Evolutionary conservation across 2,329 filamentous ascomycete species (phyloP).

Genomic region (Tolypocladium endophyticum): DNA sequence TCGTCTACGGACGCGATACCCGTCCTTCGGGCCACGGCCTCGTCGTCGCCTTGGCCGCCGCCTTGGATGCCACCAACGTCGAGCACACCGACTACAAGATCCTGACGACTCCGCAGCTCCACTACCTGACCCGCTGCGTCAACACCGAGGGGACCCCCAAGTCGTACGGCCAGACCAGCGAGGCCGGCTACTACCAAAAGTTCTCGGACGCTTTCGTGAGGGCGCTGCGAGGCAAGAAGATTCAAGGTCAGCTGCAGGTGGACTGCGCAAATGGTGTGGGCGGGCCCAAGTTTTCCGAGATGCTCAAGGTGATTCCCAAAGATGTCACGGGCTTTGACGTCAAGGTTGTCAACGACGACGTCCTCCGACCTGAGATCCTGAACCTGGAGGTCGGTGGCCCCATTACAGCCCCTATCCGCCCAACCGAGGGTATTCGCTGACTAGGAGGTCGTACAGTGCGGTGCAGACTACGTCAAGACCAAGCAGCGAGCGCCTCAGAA

Average conservation of each 20-base stretch:
- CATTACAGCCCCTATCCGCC: background rate
- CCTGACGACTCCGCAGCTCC: constrained; percentile 92
- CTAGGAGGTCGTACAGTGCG: constrained; percentile 47
- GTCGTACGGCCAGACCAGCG: constrained; percentile 79
- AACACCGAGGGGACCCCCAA: constrained; percentile 85
- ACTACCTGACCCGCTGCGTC: constrained; percentile 89
- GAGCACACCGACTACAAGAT: constrained; percentile 79
- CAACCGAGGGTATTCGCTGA: constrained; percentile 2
- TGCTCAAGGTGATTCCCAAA: constrained; percentile 71
- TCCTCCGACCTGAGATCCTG: constrained; percentile 77
- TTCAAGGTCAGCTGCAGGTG: constrained; percentile 66
- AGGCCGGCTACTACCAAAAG: constrained; percentile 93
- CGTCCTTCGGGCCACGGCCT: constrained; percentile 82
- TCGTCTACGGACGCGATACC: constrained; percentile 87
- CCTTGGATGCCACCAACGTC: constrained; percentile 64
- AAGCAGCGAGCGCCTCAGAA: constrained; percentile 81
- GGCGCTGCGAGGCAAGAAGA: constrained; percentile 67
- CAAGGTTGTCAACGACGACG: constrained; percentile 85
- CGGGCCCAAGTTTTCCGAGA: constrained; percentile 76
- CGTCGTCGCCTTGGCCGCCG: constrained; percentile 67
- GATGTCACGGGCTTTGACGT: constrained; percentile 65
- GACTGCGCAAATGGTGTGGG: constrained; percentile 97
- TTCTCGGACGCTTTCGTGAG: constrained; percentile 73
- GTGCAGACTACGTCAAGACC: constrained; percentile 96
- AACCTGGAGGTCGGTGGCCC: constrained; percentile 64